Evolutionary conservation across 495 filamentous ascomycete genomes (phyloP).

Genomic region (Penicillium psychrofluorescens): DNA sequence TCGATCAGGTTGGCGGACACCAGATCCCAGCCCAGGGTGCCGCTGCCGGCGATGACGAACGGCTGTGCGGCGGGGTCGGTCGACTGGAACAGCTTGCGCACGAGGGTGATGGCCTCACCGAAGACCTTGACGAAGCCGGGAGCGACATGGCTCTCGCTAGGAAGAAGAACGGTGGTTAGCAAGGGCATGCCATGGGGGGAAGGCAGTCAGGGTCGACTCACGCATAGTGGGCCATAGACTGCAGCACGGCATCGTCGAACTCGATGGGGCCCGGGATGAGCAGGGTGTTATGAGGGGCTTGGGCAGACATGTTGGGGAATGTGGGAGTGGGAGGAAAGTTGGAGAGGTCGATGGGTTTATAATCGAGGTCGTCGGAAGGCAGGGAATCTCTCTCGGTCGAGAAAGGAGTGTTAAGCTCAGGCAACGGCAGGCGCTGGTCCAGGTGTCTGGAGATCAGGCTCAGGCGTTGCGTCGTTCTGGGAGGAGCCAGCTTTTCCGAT

Average conservation of each 20-base stretch:
- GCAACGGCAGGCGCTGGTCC: slow-evolving; percentile 50
- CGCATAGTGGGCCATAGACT: slow-evolving; percentile 95
- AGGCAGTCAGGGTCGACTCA: slow-evolving; percentile 31
- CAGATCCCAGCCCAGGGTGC: slow-evolving; percentile 93
- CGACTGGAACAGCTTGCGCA: slow-evolving; percentile 89
- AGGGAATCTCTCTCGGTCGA: slow-evolving; percentile 53
- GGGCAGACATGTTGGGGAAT: slow-evolving; percentile 57
- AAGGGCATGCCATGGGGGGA: background rate
- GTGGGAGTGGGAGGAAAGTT: slow-evolving; percentile 17
- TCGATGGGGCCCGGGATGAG: slow-evolving; percentile 97
- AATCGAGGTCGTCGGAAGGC: slow-evolving; percentile 50
- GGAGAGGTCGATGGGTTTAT: slow-evolving; percentile 41
- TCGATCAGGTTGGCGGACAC: slow-evolving; percentile 88
- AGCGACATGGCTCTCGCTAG: slow-evolving; percentile 86
- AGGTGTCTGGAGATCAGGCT: slow-evolving; percentile 80
- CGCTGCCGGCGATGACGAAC: slow-evolving; percentile 88
- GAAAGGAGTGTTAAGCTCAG: slow-evolving; percentile 60
- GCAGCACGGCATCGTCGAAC: slow-evolving; percentile 94
- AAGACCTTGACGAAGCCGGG: slow-evolving; percentile 84
- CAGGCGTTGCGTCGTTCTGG: slow-evolving; percentile 55
- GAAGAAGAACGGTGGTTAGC: slow-evolving; percentile 3
- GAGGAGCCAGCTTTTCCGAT: slow-evolving; percentile 48
- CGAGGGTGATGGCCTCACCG: slow-evolving; percentile 78
- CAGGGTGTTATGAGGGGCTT: slow-evolving; percentile 72
- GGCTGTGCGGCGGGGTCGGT: slow-evolving; percentile 75